Evolutionary conservation across 345 rosid species (phyloP).

Genomic region (Populus pruinosa): DNA sequence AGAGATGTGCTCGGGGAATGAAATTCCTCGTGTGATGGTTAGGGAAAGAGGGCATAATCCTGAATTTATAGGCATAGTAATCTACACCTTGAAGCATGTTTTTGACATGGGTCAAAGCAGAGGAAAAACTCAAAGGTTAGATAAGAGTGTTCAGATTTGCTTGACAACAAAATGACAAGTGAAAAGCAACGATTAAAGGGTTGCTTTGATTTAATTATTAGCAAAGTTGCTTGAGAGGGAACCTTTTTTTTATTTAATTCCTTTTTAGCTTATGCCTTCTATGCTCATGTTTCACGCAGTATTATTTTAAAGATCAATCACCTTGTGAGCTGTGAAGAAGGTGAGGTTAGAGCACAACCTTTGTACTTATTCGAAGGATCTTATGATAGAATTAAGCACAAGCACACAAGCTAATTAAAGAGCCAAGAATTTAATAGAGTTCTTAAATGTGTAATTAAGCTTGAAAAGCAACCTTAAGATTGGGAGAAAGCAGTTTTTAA

Average conservation of each 20-base stretch:
- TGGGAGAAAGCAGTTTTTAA: too few species aligned
- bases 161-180: background rate
- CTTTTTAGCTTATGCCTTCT: background rate
- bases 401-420: too few species aligned
- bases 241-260: too few species aligned
- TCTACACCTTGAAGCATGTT: slow-evolving; percentile 9
- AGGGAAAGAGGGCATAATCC: background rate
- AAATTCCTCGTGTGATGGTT: background rate
- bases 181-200: background rate
- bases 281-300: too few species aligned
- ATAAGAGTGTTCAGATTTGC: background rate
- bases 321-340: too few species aligned
- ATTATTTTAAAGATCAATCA: too few species aligned
- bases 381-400: too few species aligned
- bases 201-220: background rate
- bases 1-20: background rate
- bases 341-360: too few species aligned
- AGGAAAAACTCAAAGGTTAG: slow-evolving; percentile 7
- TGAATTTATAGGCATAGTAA: background rate
- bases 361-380: too few species aligned
- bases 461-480: too few species aligned
- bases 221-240: background rate
- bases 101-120: slow-evolving; percentile 4
- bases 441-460: too few species aligned
- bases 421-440: too few species aligned